Evolutionary conservation across 139 green algal species (phyloP).

Genomic region (Chlamydomonas eustigma): DNA sequence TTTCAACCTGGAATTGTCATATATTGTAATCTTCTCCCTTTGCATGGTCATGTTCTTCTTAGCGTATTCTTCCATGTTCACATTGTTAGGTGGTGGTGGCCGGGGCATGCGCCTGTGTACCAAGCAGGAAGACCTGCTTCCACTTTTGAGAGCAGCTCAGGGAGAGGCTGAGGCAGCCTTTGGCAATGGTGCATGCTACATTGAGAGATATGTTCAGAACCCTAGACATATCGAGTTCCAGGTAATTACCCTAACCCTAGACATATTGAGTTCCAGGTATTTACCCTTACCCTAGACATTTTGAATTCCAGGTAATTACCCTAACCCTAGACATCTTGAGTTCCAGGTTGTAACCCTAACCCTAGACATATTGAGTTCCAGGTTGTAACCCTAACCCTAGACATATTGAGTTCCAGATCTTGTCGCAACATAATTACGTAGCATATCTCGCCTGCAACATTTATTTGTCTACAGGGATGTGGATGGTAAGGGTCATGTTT

Average conservation of each 20-base stretch:
- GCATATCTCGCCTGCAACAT: too few relatives aligned
- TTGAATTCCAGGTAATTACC: too few relatives aligned
- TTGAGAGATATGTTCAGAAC: conserved; percentile 88
- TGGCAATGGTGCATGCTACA: conserved; percentile 91
- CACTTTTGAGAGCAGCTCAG: conserved; percentile 76
- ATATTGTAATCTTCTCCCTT: neutral
- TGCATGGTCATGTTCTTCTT: neutral
- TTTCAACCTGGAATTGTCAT: neutral
- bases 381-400: too few relatives aligned
- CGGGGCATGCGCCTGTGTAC: conserved; percentile 85
- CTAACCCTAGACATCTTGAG: too few relatives aligned
- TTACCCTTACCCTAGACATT: too few relatives aligned
- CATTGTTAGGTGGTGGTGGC: conserved; percentile 70
- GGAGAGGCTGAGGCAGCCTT: conserved; percentile 92
- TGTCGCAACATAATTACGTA: too few relatives aligned
- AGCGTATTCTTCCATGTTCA: too few relatives aligned
- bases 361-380: too few relatives aligned
- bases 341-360: too few relatives aligned
- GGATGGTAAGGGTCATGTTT: too few relatives aligned
- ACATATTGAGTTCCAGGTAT: neutral
- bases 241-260: conserved; percentile 34
- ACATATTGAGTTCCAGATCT: too few relatives aligned
- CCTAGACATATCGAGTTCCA: conserved; percentile 97
- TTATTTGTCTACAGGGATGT: too few relatives aligned
- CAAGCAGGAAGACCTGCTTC: conserved; percentile 77